Percentiles rank a stretch among this genome's conserved stretches.
These are phyloP conservation scores for Sungouiella thailandica DNA, from an alignment of 805 yeast genomes.

Conservation along the genomic window DNA sequence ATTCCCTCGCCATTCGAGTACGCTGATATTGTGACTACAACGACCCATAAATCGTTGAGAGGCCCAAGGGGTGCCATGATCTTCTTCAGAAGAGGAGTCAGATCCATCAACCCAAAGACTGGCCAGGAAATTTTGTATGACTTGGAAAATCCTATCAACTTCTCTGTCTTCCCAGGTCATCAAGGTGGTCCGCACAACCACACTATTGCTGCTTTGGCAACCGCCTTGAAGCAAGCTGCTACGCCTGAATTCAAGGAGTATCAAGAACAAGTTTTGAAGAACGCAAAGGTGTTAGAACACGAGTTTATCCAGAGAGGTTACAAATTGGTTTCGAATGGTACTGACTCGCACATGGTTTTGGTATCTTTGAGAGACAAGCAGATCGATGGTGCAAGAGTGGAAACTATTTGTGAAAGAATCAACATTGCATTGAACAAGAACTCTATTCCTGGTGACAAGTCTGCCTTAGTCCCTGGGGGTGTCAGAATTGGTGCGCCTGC, in stretches of 20 bases:
- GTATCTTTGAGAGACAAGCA: conserved; percentile 84
- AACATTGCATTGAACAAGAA: conserved; percentile 97
- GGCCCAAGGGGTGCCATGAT: conserved; percentile 99
- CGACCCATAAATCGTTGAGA: conserved; percentile 97
- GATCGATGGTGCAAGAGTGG: conserved; percentile 96
- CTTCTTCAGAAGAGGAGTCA: conserved; percentile 94
- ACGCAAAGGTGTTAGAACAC: conserved; percentile 78
- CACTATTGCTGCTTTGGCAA: conserved; percentile 95
- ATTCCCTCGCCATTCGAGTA: conserved; percentile 95
- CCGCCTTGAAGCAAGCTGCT: conserved; percentile 91
- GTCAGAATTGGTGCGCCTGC: conserved; percentile 98
- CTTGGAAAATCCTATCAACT: conserved; percentile 91
- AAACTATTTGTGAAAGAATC: conserved; percentile 87
- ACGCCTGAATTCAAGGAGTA: conserved; percentile 87
- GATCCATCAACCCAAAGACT: conserved; percentile 74
- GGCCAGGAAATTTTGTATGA: conserved; percentile 91
- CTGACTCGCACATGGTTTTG: conserved; percentile 95
- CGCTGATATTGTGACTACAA: conserved; percentile 96
- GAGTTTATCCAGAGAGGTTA: conserved; percentile 71
- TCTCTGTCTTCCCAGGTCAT: conserved; percentile 99
- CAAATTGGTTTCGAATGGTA: conserved; percentile 86
- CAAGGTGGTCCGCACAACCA: conserved; percentile 99
- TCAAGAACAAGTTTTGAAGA: conserved; percentile 81
- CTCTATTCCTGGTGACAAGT: conserved; percentile 96
- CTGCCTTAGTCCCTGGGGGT: conserved; percentile 96